Evolutionary conservation across 108 stramenopile species (phyloP), one percentile per base, ranked within the genome.

Genomic region (Fragilaria radians): DNA sequence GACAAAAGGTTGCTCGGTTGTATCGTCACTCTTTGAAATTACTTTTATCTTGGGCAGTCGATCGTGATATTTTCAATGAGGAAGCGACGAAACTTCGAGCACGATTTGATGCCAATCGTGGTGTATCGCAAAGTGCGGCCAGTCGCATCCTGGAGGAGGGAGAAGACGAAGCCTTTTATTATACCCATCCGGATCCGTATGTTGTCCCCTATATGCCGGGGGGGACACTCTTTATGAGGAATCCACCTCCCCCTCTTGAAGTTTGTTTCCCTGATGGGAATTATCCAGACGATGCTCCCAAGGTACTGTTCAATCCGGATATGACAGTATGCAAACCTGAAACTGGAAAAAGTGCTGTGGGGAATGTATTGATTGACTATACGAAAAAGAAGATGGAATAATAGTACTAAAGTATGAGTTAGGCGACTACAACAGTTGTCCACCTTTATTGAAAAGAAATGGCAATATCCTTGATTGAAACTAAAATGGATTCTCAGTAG

Each of bases 171-270:
- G 72, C 94, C 27, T 81, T 79, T 61, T 63, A 70, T 21, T 71
- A 72, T 71, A 81, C 82, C 31, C 94, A 95, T 61, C 95, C 93
- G n/a, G 95, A 93, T 74, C 85, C 80, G 7, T 96, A 96, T 73
- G 81, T 89, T 52, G 73, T 75, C 32, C 85, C 95, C 3, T 83
- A 77, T 82, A 97, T 98, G 97, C 97, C 97, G 0, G 96, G 96
- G 21, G 97, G 97, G n/a, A 81, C 90, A 23, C 82, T 89, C 31
- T 97, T 95, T 73, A 98, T 98, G 97, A 83, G 97, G 32, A 96
- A 98, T 65, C 93, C 97, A 17, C 93, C 97, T 9, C 75, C 79
- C 31, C 96, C 97, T 3, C 72, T 93, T 26, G 75, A 81, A 52
- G 91, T 96, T 27, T 93, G 94, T 73, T 95, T 91, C 63, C 90